Base-by-base conservation (phyloP, 1,284 basidiomycete genomes). In the Apiotrichum mycotoxinovorans region DNA sequence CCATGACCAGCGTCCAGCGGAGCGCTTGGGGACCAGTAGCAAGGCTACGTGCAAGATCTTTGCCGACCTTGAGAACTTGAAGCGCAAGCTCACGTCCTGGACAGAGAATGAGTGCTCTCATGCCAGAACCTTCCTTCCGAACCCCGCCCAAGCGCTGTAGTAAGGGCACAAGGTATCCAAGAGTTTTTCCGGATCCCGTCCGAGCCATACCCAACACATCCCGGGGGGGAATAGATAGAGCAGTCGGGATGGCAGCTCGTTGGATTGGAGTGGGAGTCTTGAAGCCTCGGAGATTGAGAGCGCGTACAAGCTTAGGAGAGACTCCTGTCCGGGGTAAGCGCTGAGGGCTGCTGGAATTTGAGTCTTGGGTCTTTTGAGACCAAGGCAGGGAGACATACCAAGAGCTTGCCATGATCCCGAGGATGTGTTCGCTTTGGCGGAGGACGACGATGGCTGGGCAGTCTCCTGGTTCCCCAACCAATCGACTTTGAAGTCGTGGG, bases 131-230 rank as follows among this genome's bases (percentile, higher is more conserved):
- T 4, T 86, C 42, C 23, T 18, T 83, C 73, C 96, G 93, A 18
- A 85, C 80, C 18, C 89, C 89, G 25, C 88, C 86, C 12, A 98
- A 83, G 26, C 89, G 83, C 62, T 96, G 90, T 0, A 98, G 81
- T 15, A 98, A 82, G 45, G 96, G 96, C 22, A 98, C 82, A 80
- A 98, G 85, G 76, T 96, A 99, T 37, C 95, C 95, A 27, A 98
- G 83, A 15, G 95, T 97, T 79, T 99, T 99, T 61, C 96, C 96
- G 0, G 94, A 97, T 56, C 96, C 96, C 1, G 96, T 99, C 20
- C 96, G 83, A 23, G 96, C 95, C 96, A 98, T 98, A 52, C 92
- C 96, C 20, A 99, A 90, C 11, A 98, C 86, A 78, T 99, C 96
- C 51, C 91, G 82, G 2, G 94, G 91, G 41, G 96, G 94, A 49